Conservation (phyloP, 2,329 filamentous ascomycete genomes). For the Trichophyton equinum region DNA sequence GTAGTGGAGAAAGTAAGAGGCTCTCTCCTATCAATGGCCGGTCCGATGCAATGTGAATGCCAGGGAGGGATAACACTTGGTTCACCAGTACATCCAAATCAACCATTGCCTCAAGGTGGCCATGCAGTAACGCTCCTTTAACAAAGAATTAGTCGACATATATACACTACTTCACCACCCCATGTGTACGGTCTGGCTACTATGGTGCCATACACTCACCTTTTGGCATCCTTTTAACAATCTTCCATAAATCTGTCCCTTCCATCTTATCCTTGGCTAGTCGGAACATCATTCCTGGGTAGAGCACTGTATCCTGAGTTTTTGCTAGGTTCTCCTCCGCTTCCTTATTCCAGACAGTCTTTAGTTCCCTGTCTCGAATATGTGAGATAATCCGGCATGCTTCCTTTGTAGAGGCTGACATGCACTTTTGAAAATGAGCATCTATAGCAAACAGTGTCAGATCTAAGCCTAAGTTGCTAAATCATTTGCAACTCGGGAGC, state of each 20-base stretch:
- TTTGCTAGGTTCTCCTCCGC: slow-evolving; percentile 58
- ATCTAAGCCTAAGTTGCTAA: background rate
- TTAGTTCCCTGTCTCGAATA: slow-evolving; percentile 65
- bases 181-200: background rate
- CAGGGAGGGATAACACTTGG: slow-evolving; percentile 55
- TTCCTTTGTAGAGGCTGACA: slow-evolving; percentile 65
- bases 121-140: slow-evolving; percentile 55
- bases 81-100: slow-evolving; percentile 69
- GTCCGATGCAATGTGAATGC: slow-evolving; percentile 58
- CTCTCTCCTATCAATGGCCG: slow-evolving; percentile 43
- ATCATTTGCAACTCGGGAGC: background rate
- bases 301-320: slow-evolving; percentile 48
- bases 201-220: slow-evolving; percentile 36
- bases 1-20: slow-evolving; percentile 43
- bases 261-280: slow-evolving; percentile 76
- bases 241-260: slow-evolving; percentile 69
- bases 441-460: slow-evolving; percentile 12
- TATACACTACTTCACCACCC: background rate
- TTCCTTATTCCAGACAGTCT: slow-evolving; percentile 61
- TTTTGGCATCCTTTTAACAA: slow-evolving; percentile 82
- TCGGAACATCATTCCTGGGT: slow-evolving; percentile 86
- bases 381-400: slow-evolving; percentile 68
- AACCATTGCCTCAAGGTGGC: slow-evolving; percentile 83
- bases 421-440: slow-evolving; percentile 30
- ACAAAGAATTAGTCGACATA: background rate